phyloP scores from a whole-genome alignment of 2,329 filamentous ascomycete genomes.

The Hymenoscyphus albidus region DNA sequence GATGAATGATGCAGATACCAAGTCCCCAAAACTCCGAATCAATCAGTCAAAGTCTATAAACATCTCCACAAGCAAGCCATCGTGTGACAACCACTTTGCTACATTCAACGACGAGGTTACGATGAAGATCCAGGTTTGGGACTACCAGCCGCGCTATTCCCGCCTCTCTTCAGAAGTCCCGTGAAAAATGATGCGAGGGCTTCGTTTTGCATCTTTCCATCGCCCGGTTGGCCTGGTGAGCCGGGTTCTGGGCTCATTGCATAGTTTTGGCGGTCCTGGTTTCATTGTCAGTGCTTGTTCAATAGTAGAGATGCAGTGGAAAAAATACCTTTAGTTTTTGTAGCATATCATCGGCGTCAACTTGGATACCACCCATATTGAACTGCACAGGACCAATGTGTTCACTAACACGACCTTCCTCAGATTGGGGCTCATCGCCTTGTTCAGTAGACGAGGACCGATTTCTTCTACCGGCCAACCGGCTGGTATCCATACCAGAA shows the following conservation, averaged over 20 bases:
- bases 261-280: slow-evolving; percentile 35
- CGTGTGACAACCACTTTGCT: neutral
- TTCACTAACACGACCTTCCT: slow-evolving; percentile 44
- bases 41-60: neutral
- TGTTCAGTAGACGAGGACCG: slow-evolving; percentile 21
- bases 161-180: slow-evolving; percentile 51
- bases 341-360: slow-evolving; percentile 91
- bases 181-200: slow-evolving; percentile 58
- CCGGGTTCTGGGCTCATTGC: slow-evolving; percentile 32
- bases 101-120: neutral
- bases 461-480: slow-evolving; percentile 25
- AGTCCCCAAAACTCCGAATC: neutral
- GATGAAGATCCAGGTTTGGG: slow-evolving; percentile 31
- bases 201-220: slow-evolving; percentile 53
- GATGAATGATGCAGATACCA: neutral
- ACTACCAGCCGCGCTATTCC: slow-evolving; percentile 29
- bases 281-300: neutral
- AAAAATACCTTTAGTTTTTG: slow-evolving; percentile 71
- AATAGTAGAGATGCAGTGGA: neutral
- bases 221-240: slow-evolving; percentile 29
- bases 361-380: slow-evolving; percentile 96
- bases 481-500: slow-evolving; percentile 30
- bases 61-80: neutral
- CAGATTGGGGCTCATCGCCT: slow-evolving; percentile 23
- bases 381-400: slow-evolving; percentile 95